These are phyloP conservation scores for Neonectria coccinea DNA, from an alignment of 2,329 filamentous ascomycete genomes.

Conservation along the genomic window DNA sequence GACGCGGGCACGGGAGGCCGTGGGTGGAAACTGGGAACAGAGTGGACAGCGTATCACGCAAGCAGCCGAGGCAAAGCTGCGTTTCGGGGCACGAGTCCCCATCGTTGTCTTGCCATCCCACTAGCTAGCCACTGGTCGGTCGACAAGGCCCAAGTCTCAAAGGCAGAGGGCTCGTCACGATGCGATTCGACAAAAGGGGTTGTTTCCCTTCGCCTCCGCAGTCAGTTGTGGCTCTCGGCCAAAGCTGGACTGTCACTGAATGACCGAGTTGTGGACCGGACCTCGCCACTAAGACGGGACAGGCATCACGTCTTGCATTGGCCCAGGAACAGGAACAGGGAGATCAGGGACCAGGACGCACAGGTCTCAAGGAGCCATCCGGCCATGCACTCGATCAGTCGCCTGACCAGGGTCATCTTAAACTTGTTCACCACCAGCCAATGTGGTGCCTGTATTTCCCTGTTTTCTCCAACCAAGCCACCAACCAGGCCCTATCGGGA, in stretches of 20 bases:
- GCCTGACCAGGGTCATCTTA: constrained; percentile 14
- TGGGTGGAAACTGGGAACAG: neutral
- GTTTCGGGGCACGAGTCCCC: constrained; percentile 18
- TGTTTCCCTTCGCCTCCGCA: constrained; percentile 21
- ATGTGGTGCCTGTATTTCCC: constrained; percentile 5
- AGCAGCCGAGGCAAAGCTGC: constrained; percentile 13
- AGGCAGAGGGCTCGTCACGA: neutral
- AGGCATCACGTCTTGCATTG: constrained; percentile 31
- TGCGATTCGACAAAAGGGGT: constrained; percentile 1
- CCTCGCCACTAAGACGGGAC: constrained; percentile 32
- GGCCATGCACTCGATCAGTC: constrained; percentile 16
- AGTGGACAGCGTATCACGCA: constrained; percentile 17
- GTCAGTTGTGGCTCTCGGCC: constrained; percentile 41
- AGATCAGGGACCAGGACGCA: neutral
- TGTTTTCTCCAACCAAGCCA: constrained; percentile 17
- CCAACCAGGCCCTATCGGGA: constrained; percentile 7
- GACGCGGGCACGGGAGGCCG: neutral
- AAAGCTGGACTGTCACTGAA: constrained; percentile 25
- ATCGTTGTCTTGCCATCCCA: constrained; percentile 9
- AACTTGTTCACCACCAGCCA: constrained; percentile 14
- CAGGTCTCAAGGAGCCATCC: constrained; percentile 10
- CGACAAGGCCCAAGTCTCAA: neutral
- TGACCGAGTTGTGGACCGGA: constrained; percentile 22
- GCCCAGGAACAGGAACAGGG: constrained; percentile 37
- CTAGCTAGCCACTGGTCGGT: neutral